Evolutionary conservation across 2,329 filamentous ascomycete species (phyloP).

Genomic region (Botrytis elliptica): DNA sequence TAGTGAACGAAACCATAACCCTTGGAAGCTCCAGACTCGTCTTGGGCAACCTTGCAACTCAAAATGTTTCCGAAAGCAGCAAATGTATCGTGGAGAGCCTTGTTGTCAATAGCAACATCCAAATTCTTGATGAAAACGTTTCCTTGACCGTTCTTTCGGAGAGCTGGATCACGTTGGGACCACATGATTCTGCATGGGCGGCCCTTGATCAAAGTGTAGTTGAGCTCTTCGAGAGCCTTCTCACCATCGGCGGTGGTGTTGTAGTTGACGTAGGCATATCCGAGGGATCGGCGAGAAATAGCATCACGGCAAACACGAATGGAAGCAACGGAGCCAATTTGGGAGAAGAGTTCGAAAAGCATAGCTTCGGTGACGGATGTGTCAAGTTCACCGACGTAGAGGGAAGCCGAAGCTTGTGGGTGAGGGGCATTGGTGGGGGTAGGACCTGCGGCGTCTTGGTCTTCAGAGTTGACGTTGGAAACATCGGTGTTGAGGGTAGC

Average conservation of each 20-base stretch:
- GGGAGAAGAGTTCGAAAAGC: slow-evolving; percentile 99
- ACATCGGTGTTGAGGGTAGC: slow-evolving; percentile 75
- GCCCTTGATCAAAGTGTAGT: slow-evolving; percentile 99
- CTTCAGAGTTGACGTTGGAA: slow-evolving; percentile 53
- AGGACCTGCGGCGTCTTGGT: slow-evolving; percentile 63
- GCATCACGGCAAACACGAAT: slow-evolving; percentile 99
- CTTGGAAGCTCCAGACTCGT: slow-evolving; percentile 95
- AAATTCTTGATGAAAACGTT: slow-evolving; percentile 99
- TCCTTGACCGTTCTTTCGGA: slow-evolving; percentile 98
- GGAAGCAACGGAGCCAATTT: slow-evolving; percentile 96
- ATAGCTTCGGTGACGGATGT: slow-evolving; percentile 98
- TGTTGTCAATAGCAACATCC: slow-evolving; percentile 98
- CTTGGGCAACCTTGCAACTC: slow-evolving; percentile 98
- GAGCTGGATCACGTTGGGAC: slow-evolving; percentile 98
- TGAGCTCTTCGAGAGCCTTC: slow-evolving; percentile 97
- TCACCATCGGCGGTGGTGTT: slow-evolving; percentile 95
- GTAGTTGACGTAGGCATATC: slow-evolving; percentile 99
- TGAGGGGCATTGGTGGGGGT: slow-evolving; percentile 74
- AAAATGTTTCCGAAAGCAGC: slow-evolving; percentile 98
- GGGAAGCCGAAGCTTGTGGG: slow-evolving; percentile 91
- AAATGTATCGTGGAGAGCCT: slow-evolving; percentile 99
- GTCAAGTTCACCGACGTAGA: slow-evolving; percentile 98
- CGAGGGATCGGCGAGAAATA: slow-evolving; percentile 95
- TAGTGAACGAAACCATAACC: slow-evolving; percentile 99
- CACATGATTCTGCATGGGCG: slow-evolving; percentile 99